Base-by-base conservation (phyloP, 2,329 filamentous ascomycete species). In the Exophiala calicioides region DNA sequence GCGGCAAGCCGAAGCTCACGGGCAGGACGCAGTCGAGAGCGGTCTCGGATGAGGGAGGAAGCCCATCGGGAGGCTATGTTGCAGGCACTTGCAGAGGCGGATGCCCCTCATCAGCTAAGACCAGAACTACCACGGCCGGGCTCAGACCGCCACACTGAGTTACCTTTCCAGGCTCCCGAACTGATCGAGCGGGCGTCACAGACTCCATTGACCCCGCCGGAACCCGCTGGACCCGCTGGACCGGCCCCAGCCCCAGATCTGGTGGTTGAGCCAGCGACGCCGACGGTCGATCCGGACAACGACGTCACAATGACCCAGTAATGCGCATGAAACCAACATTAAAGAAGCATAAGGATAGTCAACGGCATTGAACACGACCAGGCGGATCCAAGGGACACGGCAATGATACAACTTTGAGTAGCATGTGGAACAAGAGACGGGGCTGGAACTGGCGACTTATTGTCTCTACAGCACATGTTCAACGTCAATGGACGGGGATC, bases 251-350 rank as follows among this genome's bases (percentile, higher is more conserved):
- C 29, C 9, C 36, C 45, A 18, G 19, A 24, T 24, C 8, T 35
- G 12, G 44, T 33, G 18, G 36, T 12, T 13, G 26, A 18, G 21
- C 26, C 27, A 7, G 12, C 21, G 5, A 23, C 23, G 9, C 37
- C 38, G 20, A 12, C 29, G n/a, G 15, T 32, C 10, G 48, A 52
- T n/a, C 29, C 27, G 9, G 51, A 47, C 20, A 38, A 47, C 9
- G 56, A 58, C 44, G 51, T 58, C 21, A 52, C 49, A 5, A 58
- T 58, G 56, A 58, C 56, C 37, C 53, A 58, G 42, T 58, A 31
- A 44, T 34, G 6, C 16, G 19, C 13, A 39, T 21, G 38, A 35
- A 16, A 36, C 13, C 12, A 33, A 29, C 6, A 38, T 29, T 20
- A 38, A 13, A 21, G n/a, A 38, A 37, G 19, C 15, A 41, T 30